Evolutionary conservation across 352 stramenopile genomes (phyloP).

Genomic region (Phytophthora ohioensis): DNA sequence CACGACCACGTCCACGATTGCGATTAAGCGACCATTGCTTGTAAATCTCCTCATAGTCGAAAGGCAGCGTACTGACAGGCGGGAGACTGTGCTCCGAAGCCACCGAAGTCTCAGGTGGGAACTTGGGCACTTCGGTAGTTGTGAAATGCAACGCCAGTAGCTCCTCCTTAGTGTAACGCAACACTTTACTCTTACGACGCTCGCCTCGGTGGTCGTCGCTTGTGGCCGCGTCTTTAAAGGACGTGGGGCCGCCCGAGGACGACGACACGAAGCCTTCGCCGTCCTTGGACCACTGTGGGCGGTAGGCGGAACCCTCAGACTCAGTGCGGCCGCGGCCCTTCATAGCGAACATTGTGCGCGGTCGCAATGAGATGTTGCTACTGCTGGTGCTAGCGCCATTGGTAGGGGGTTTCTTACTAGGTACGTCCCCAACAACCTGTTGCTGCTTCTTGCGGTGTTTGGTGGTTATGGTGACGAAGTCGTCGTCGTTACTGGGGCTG

Average conservation of each 20-base stretch:
- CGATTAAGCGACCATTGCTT: constrained; percentile 88
- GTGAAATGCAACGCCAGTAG: constrained; percentile 76
- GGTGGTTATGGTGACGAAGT: constrained; percentile 83
- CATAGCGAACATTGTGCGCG: constrained; percentile 91
- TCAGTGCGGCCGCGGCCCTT: constrained; percentile 83
- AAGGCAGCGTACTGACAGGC: constrained; percentile 77
- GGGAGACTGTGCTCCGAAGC: constrained; percentile 72
- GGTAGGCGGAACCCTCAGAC: constrained; percentile 72
- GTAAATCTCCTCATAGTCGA: constrained; percentile 91
- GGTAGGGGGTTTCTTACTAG: constrained; percentile 36
- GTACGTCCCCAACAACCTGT: constrained; percentile 13
- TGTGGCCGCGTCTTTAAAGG: constrained; percentile 50
- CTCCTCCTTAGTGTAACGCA: constrained; percentile 86
- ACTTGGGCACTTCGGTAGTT: constrained; percentile 56
- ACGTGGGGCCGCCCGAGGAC: constrained; percentile 31
- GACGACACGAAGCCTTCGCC: constrained; percentile 81
- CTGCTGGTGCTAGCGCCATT: constrained; percentile 16
- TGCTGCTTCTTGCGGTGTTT: constrained; percentile 77
- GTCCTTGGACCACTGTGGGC: constrained; percentile 89
- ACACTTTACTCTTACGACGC: constrained; percentile 83
- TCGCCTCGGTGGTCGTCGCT: constrained; percentile 40
- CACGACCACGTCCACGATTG: constrained; percentile 79
- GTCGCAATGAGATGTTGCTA: constrained; percentile 73
- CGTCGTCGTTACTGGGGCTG: constrained; percentile 58
- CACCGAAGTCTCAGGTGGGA: constrained; percentile 72